phyloP scores from a whole-genome alignment of 2,329 filamentous ascomycete species.

The Ophiocordyceps sinensis region DNA sequence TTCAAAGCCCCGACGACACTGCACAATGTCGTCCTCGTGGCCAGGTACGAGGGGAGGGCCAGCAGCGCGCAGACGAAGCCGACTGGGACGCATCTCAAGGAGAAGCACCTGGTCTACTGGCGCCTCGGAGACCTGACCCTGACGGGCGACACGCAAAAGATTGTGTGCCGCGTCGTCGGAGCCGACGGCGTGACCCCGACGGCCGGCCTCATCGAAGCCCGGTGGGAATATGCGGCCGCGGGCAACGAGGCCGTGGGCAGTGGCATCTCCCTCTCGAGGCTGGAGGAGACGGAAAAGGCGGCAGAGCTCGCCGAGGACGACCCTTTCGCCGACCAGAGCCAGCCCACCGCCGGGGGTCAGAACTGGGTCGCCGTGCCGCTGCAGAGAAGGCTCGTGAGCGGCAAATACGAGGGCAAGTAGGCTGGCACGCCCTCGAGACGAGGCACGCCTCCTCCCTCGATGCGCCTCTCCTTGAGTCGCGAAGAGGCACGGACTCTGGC shows the following conservation, averaged over 20 bases:
- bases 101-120: constrained; percentile 70
- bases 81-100: constrained; percentile 61
- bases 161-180: constrained; percentile 66
- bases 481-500: too few species aligned
- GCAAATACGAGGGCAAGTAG: constrained; percentile 52
- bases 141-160: constrained; percentile 51
- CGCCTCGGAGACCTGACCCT: constrained; percentile 61
- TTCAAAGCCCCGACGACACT: constrained; percentile 26
- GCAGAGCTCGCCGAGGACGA: constrained; percentile 39
- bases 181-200: constrained; percentile 57
- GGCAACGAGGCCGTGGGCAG: constrained; percentile 34
- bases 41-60: constrained; percentile 56
- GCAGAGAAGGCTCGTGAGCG: constrained; percentile 54
- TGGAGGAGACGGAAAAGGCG: constrained; percentile 36
- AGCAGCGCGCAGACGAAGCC: constrained; percentile 64
- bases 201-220: constrained; percentile 65
- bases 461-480: too few species aligned
- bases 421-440: neutral
- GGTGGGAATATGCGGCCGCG: constrained; percentile 50
- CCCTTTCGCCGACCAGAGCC: constrained; percentile 49
- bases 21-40: constrained; percentile 62
- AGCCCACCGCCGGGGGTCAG: constrained; percentile 10
- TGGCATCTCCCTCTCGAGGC: constrained; percentile 49
- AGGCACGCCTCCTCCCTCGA: too few species aligned
- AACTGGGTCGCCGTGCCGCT: constrained; percentile 55